Evolutionary conservation across 2,329 filamentous ascomycete species (phyloP).

Genomic region (Bisporella sp.): DNA sequence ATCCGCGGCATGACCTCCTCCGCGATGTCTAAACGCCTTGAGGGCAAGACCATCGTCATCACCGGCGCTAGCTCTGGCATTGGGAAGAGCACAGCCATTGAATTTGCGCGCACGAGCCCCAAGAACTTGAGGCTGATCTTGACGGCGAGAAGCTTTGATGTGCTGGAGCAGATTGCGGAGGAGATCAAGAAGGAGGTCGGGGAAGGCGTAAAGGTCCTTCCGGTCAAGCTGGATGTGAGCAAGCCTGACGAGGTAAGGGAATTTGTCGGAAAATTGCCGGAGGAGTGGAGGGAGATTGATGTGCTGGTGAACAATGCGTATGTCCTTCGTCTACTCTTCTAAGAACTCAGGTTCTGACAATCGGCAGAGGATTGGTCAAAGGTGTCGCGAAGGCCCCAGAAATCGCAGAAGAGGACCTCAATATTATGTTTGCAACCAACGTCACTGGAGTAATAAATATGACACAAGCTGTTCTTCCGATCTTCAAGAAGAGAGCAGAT

Average conservation of each 20-base stretch:
- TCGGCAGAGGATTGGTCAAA: slow-evolving; percentile 71
- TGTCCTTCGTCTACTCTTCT: slow-evolving; percentile 27
- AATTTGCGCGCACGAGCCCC: slow-evolving; percentile 84
- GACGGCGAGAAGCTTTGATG: slow-evolving; percentile 79
- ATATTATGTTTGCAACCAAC: slow-evolving; percentile 86
- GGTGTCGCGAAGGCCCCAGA: slow-evolving; percentile 80
- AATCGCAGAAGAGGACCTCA: slow-evolving; percentile 75
- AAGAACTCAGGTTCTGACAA: not conserved
- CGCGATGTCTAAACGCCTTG: slow-evolving; percentile 72
- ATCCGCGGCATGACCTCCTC: slow-evolving; percentile 51
- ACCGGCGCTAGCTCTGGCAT: slow-evolving; percentile 94
- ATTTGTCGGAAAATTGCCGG: slow-evolving; percentile 68
- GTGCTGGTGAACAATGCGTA: slow-evolving; percentile 95
- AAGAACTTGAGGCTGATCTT: slow-evolving; percentile 75
- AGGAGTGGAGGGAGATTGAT: slow-evolving; percentile 78
- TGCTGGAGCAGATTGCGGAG: slow-evolving; percentile 65
- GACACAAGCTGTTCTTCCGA: slow-evolving; percentile 83
- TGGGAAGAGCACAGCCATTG: slow-evolving; percentile 73
- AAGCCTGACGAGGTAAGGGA: slow-evolving; percentile 64
- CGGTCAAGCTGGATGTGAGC: slow-evolving; percentile 83
- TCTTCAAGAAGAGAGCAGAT: slow-evolving; percentile 64
- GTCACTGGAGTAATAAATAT: slow-evolving; percentile 93
- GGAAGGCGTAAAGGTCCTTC: slow-evolving; percentile 71
- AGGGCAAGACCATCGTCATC: slow-evolving; percentile 86
- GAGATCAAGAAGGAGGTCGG: slow-evolving; percentile 74